Base-by-base conservation (phyloP, 495 filamentous ascomycete genomes). In the Neurospora sp. region DNA sequence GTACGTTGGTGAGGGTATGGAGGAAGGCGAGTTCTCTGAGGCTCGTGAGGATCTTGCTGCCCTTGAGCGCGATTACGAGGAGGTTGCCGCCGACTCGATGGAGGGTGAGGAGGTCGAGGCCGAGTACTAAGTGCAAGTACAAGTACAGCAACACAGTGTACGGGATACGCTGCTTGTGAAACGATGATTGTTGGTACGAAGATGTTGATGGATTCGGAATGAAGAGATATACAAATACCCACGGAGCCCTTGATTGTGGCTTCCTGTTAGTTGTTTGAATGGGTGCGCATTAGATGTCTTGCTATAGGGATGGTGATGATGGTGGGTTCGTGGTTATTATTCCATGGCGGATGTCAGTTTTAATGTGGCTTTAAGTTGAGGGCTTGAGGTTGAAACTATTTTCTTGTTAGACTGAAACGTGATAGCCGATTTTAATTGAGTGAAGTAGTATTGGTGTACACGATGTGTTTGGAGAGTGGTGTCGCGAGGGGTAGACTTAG, bases 1-100 rank as follows among this genome's bases (percentile, higher is more conserved):
- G 96, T 99, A 99, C 79, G 96, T 99, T 82, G 96, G 96, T 85
- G 96, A 99, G 88, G 96, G 96, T 89, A 99, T 99, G 96, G 96
- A 99, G 88, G 96, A 99, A 84, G 96, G 96, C 81, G 96, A 99
- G 84, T 99, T 99, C 88, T 96, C 93, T 69, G 96, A 99, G 89
- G 96, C 96, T 70, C 93, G 96, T 83, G 96, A 99, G 87, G 96
- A 99, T 84, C 83, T 99, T 79, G 96, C 96, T 79, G 96, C 96
- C 77, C 89, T 99, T 61, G 96, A 99, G 89, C 92, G 95, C 75
- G 96, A 99, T 84, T 99, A 99, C 86, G 96, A 98, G 86, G 96
- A 99, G 84, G 96, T 99, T 78, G 96, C 94, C 75, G 94, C 94
- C 80, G 96, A 99, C 84, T 97, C 95, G 74, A 82, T 96, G 75